Base-by-base conservation (phyloP, 257 asterid genomes). In the Petunia axillaris region DNA sequence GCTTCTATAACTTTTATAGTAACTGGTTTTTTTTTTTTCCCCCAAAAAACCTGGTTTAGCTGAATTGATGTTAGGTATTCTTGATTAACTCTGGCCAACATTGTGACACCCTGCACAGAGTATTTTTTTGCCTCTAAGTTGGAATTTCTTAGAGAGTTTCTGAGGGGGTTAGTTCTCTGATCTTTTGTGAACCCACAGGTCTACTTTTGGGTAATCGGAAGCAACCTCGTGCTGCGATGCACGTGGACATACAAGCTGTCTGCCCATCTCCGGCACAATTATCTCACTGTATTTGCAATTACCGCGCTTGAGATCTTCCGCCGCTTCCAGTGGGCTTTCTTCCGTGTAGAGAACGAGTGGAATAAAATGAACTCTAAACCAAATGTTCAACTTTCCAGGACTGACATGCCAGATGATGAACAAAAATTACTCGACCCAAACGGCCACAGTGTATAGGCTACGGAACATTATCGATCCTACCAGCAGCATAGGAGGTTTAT, bases 201-300 rank as follows among this genome's bases (percentile, higher is more conserved):
- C 11, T 92, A 90, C 84, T 52, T 90, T 54, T 95, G 98, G 97
- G 94, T 92, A 52, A 89, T 95, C 1, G 96, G 93, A 16, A 95
- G 96, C 88, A 95, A 95, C 87, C 93, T 95, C 54, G 83, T 93
- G 58, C 91, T 95, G 80, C 88, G 99, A 11, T 95, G 99, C 91
- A 91, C 99, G 0, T 95, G 99, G 99, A 95, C 99, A 0, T 95
- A 93, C 91, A 95, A 95, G 87, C 87, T 95, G 35, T 95, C 99
- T 6, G 98, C 99, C 89, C 99, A 95, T 92, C 98, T 95, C 77
- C 97, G 98, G 60, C 96, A 92, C 77, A 95, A 95, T 84, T 92
- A 93, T 87, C 82, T 91, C 58, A 90, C 97, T 0, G 87, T 95
- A 64, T 93, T 93, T 13, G 60, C 98, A 0, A 90, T 95, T 52